Conservation (phyloP, 129 eudicot genomes). For the Chrysanthemum lavandulifolium region DNA sequence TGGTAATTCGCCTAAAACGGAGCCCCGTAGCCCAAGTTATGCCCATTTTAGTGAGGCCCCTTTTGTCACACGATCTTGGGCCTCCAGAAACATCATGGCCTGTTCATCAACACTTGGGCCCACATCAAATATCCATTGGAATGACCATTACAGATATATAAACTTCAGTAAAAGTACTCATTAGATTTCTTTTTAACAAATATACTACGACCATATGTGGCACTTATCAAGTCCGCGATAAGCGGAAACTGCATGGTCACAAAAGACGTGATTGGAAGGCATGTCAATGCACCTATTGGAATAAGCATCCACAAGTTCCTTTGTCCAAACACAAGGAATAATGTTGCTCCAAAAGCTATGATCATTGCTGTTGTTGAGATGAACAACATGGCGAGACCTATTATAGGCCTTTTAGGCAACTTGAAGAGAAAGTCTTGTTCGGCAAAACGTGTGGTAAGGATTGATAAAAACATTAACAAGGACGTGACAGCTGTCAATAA, state of each 20-base stretch:
- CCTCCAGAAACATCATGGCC: too few relatives aligned
- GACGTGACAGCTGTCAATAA: constrained; percentile 12
- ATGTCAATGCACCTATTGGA: neutral
- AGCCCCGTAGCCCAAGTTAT: too few relatives aligned
- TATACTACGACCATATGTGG: constrained; percentile 9
- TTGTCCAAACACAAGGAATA: neutral
- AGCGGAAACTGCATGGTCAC: constrained; percentile 9
- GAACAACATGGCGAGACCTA: constrained; percentile 15
- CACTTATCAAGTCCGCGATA: neutral
- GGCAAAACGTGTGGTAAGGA: constrained; percentile 18
- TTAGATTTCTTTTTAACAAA: neutral
- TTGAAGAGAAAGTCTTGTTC: constrained; percentile 17
- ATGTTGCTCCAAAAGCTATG: constrained; percentile 14
- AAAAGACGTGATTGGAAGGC: constrained; percentile 5
- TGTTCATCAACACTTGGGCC: too few relatives aligned
- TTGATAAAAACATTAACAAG: constrained; percentile 5
- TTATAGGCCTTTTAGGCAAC: constrained; percentile 14
- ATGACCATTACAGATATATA: too few relatives aligned
- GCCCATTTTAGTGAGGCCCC: too few relatives aligned
- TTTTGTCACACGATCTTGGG: too few relatives aligned
- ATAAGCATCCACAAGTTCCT: neutral
- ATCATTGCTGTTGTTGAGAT: constrained; percentile 19
- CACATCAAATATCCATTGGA: too few relatives aligned
- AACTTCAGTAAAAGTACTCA: neutral
- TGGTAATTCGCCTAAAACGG: too few relatives aligned